Evolutionary conservation across 2,329 filamentous ascomycete genomes (phyloP).

Genomic region (Cladosporium sp.): DNA sequence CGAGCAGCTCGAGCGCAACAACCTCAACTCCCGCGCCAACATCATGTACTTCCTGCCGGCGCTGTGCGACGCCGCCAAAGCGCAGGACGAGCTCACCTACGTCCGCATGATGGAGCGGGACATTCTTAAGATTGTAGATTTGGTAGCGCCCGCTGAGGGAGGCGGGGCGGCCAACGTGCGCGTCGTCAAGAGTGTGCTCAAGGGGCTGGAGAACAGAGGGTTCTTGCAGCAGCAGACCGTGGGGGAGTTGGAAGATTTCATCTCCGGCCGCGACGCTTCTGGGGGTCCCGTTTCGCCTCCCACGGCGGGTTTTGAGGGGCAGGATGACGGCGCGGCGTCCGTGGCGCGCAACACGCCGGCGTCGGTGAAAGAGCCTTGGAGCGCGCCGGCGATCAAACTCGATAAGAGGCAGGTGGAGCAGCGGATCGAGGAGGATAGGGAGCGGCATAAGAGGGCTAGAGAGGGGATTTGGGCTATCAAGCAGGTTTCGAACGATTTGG

Average conservation of each 20-base stretch:
- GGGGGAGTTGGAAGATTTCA: conserved; percentile 72
- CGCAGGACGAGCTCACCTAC: conserved; percentile 72
- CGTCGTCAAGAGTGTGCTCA: conserved; percentile 65
- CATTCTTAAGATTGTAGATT: conserved; percentile 84
- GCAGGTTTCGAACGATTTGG: conserved; percentile 41
- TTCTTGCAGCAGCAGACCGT: conserved; percentile 73
- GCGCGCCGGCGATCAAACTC: conserved; percentile 41
- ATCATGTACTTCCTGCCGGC: conserved; percentile 99
- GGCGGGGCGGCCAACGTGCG: conserved; percentile 91
- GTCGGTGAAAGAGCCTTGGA: conserved; percentile 15
- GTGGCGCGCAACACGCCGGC: conserved; percentile 20
- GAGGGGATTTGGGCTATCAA: conserved; percentile 88
- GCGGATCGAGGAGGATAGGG: conserved; percentile 91
- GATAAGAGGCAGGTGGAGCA: conserved; percentile 92
- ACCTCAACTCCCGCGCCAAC: conserved; percentile 95
- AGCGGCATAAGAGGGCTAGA: conserved; percentile 83
- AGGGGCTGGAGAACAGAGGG: conserved; percentile 54
- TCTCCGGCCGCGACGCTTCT: conserved; percentile 65
- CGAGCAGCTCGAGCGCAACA: conserved; percentile 87
- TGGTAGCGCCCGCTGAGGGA: conserved; percentile 80
- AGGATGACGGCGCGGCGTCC: neutral
- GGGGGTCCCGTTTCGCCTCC: conserved; percentile 20
- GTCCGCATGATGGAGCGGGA: conserved; percentile 93
- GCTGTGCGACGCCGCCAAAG: conserved; percentile 79
- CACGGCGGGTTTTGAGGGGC: neutral